Percentiles rank a stretch among this genome's conserved stretches.
phyloP scores from a whole-genome alignment of 2,329 filamentous ascomycete genomes.

The Acrocalymma vagum region DNA sequence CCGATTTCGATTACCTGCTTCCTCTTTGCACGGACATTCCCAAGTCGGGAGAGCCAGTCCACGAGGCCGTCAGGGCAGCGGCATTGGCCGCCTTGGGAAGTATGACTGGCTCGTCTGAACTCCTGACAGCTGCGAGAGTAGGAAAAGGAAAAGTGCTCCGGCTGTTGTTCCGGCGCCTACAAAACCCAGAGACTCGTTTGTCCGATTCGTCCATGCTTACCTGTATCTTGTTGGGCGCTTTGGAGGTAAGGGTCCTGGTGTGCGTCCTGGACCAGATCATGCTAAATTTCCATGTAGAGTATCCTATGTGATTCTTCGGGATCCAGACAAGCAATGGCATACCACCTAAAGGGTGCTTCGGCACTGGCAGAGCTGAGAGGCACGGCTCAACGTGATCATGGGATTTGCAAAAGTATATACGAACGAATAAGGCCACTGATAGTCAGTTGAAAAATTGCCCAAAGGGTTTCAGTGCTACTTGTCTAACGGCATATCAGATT shows the following conservation, averaged over 20 bases:
- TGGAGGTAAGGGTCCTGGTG: slow-evolving; percentile 14
- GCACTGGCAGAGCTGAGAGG: slow-evolving; percentile 17
- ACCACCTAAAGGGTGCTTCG: slow-evolving; percentile 24
- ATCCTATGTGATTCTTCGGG: slow-evolving; percentile 17
- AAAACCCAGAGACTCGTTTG: slow-evolving; percentile 14
- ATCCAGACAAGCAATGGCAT: slow-evolving; percentile 13
- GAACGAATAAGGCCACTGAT: slow-evolving; percentile 16
- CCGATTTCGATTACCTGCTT: slow-evolving; percentile 21
- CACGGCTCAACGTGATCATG: slow-evolving; percentile 7
- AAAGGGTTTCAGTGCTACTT: not conserved
- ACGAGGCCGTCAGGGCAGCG: slow-evolving; percentile 23
- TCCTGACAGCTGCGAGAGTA: slow-evolving; percentile 18
- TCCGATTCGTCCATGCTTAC: slow-evolving; percentile 24
- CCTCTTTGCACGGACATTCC: slow-evolving; percentile 17
- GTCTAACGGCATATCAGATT: slow-evolving; percentile 12
- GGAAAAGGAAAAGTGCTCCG: slow-evolving; percentile 21
- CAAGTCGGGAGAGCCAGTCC: slow-evolving; percentile 13
- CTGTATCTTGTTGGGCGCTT: slow-evolving; percentile 19
- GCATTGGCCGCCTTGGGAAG: slow-evolving; percentile 24
- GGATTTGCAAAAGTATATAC: slow-evolving; percentile 16
- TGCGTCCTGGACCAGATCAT: not conserved
- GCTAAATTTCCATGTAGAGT: slow-evolving; percentile 13
- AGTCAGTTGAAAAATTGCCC: slow-evolving; percentile 4
- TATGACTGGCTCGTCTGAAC: slow-evolving; percentile 11
- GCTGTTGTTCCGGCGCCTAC: slow-evolving; percentile 18